A percentile compares a stretch with the other conserved stretches of the same genome.
Conservation (phyloP, 2,329 filamentous ascomycete genomes). For the Paecilomyces sp. region DNA sequence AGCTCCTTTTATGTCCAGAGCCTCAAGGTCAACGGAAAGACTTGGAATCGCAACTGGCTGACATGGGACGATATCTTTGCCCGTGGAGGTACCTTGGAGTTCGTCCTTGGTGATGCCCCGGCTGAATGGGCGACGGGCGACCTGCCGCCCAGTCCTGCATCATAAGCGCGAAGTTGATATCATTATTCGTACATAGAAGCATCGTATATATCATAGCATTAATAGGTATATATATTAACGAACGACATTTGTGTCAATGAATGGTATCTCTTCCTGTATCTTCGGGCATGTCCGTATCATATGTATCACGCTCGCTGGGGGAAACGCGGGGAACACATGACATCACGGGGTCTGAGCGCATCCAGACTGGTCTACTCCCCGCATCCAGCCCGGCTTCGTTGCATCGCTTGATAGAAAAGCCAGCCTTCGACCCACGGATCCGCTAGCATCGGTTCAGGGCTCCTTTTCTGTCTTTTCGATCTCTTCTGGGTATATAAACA, state of each 20-base stretch:
- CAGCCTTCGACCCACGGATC: background rate
- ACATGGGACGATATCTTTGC: conserved; percentile 61
- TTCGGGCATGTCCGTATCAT: too few relatives aligned
- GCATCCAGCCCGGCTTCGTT: background rate
- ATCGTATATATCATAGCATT: background rate
- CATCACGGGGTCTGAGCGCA: background rate
- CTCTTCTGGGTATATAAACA: background rate
- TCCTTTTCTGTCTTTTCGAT: background rate
- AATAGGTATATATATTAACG: background rate
- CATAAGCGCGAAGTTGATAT: background rate
- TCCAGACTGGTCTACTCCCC: background rate
- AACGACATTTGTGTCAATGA: too few relatives aligned
- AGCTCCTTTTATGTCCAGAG: conserved; percentile 55
- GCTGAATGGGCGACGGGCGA: conserved; percentile 53
- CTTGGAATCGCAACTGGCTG: conserved; percentile 60
- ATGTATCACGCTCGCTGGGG: background rate
- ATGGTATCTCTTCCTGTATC: too few relatives aligned
- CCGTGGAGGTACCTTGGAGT: conserved; percentile 56
- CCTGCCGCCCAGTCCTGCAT: conserved; percentile 55
- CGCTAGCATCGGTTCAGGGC: background rate
- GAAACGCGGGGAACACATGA: background rate
- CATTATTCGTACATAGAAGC: background rate
- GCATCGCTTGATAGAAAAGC: background rate
- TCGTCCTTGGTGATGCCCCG: conserved; percentile 51
- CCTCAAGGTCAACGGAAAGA: conserved; percentile 56